Conservation (phyloP, 108 stramenopile genomes). For the Stephanodiscus triporus region DNA sequence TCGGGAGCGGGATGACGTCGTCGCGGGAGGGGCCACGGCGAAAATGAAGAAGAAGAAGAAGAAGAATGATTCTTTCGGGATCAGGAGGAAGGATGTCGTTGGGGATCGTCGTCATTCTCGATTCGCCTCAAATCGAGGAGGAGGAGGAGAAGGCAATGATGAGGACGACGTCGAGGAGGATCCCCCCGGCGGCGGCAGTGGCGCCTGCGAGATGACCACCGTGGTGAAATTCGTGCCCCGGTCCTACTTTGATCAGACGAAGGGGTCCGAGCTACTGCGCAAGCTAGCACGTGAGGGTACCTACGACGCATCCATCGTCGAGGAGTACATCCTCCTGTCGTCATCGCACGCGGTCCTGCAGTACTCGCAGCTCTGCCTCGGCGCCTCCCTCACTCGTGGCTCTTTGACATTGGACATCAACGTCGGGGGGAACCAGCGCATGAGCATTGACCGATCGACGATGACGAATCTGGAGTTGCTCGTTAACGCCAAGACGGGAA, state of each 20-base stretch:
- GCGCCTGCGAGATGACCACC: slow-evolving; percentile 36
- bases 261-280: slow-evolving; percentile 78
- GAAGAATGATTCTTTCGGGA: not conserved
- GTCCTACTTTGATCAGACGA: slow-evolving; percentile 88
- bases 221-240: slow-evolving; percentile 88
- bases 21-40: not conserved
- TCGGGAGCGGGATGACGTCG: slow-evolving; percentile 8
- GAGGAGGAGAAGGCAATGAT: not conserved
- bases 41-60: not conserved
- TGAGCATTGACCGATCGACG: slow-evolving; percentile 84
- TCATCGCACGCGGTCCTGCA: slow-evolving; percentile 81
- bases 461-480: slow-evolving; percentile 81
- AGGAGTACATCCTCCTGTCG: slow-evolving; percentile 87
- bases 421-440: slow-evolving; percentile 74
- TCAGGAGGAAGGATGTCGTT: not conserved
- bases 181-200: slow-evolving; percentile 4
- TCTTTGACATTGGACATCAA: slow-evolving; percentile 66
- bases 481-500: slow-evolving; percentile 81
- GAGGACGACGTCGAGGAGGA: slow-evolving; percentile 21
- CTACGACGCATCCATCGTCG: slow-evolving; percentile 73
- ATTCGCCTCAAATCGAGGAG: slow-evolving; percentile 3
- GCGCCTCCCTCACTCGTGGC: slow-evolving; percentile 58
- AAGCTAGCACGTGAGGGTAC: slow-evolving; percentile 71
- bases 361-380: slow-evolving; percentile 78
- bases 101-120: not conserved